phyloP scores from a whole-genome alignment of 164 flowering plant species.

The Chloranthus sessilifolius region DNA sequence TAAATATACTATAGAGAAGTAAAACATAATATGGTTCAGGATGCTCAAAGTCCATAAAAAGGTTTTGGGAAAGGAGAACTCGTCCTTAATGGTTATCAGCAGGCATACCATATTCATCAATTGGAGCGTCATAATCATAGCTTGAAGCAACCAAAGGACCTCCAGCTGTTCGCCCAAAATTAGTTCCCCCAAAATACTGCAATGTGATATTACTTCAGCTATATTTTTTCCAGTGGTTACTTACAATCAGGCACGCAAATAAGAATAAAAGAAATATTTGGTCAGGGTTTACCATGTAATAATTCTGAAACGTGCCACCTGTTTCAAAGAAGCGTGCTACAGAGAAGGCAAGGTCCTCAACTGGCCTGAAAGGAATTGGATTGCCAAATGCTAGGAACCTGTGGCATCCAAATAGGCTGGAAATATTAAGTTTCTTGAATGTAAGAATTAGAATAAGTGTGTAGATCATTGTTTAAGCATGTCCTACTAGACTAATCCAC shows the following conservation, averaged over 20 bases:
- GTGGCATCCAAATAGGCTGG: slow-evolving; percentile 5
- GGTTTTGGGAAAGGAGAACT: neutral
- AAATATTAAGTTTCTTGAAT: slow-evolving; percentile 2
- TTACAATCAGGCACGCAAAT: neutral
- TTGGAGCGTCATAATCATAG: slow-evolving; percentile 69
- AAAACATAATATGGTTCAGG: neutral
- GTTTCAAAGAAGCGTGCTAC: slow-evolving; percentile 59
- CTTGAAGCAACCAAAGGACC: slow-evolving; percentile 60
- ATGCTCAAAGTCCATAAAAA: neutral
- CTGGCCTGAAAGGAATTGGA: slow-evolving; percentile 52
- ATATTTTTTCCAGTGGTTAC: too few species aligned
- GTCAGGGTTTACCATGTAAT: slow-evolving; percentile 51
- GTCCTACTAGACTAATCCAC: neutral
- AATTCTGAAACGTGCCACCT: slow-evolving; percentile 64
- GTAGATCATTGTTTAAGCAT: too few species aligned
- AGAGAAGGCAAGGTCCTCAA: slow-evolving; percentile 65
- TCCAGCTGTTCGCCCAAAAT: slow-evolving; percentile 69
- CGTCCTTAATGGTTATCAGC: neutral
- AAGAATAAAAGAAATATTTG: neutral
- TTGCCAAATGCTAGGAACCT: slow-evolving; percentile 62
- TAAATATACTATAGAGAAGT: neutral
- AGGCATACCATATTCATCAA: slow-evolving; percentile 57
- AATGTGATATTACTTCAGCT: slow-evolving; percentile 3
- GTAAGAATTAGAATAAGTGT: too few species aligned
- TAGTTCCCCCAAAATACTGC: slow-evolving; percentile 67